Conservation (phyloP, 2,329 filamentous ascomycete genomes). For the Penicillium sp. region DNA sequence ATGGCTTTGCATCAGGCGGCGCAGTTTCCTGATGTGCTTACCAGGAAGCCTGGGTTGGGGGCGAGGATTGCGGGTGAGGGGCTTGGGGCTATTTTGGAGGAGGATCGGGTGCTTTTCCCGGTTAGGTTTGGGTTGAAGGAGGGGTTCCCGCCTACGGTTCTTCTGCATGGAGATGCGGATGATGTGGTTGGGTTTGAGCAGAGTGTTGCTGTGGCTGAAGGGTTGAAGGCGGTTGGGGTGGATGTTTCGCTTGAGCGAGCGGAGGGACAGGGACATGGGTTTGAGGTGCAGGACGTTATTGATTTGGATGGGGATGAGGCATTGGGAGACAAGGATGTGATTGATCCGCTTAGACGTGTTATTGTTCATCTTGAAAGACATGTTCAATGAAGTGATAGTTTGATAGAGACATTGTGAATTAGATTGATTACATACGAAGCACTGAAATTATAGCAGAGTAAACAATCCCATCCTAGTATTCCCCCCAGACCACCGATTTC, state of each 20-base stretch:
- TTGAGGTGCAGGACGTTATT: slow-evolving; percentile 1
- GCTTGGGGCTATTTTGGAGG: background rate
- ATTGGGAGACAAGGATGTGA: background rate
- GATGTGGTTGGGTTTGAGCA: slow-evolving; percentile 11
- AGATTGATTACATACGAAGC: slow-evolving; percentile 1
- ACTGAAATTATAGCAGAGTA: background rate
- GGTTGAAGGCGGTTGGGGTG: background rate
- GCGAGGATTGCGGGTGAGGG: background rate
- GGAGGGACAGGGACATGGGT: slow-evolving; percentile 7
- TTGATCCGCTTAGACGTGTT: background rate
- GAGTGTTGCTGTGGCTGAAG: slow-evolving; percentile 7
- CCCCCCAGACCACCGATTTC: background rate
- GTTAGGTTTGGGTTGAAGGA: slow-evolving; percentile 3
- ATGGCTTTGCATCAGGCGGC: slow-evolving; percentile 1
- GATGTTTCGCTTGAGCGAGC: slow-evolving; percentile 3
- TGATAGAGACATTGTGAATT: background rate
- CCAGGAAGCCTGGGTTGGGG: background rate
- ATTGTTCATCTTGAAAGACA: background rate
- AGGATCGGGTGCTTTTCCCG: slow-evolving; percentile 3
- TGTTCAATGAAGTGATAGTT: background rate
- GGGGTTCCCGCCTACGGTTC: slow-evolving; percentile 6
- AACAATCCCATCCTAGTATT: background rate
- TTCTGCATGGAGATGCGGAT: slow-evolving; percentile 13
- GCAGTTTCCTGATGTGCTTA: background rate
- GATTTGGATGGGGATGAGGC: background rate